phyloP scores from a whole-genome alignment of 495 filamentous ascomycete genomes.

The Bacidia rubella region DNA sequence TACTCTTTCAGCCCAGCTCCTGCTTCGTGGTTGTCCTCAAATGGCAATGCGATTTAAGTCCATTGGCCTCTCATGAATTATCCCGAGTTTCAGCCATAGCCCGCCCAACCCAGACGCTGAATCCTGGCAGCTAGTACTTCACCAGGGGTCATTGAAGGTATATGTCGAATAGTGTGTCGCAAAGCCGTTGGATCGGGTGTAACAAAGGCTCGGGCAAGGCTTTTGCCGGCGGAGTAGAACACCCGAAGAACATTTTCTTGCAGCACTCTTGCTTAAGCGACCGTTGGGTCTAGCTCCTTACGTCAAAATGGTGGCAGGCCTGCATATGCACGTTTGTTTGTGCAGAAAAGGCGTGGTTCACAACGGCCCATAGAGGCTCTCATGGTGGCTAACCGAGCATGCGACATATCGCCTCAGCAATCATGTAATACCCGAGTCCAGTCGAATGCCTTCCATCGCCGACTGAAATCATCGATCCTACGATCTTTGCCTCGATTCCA shows the following conservation, averaged over 20 bases:
- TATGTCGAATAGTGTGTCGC: neutral
- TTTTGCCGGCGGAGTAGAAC: too few relatives aligned
- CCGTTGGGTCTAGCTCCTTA: neutral
- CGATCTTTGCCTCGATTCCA: constrained; percentile 64
- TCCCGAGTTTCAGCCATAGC: neutral
- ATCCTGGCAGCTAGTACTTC: neutral
- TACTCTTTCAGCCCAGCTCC: neutral
- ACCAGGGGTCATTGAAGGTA: too few relatives aligned
- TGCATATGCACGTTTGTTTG: neutral
- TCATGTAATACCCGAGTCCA: constrained; percentile 78
- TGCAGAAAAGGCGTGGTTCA: neutral
- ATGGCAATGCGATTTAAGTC: neutral
- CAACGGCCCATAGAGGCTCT: too few relatives aligned
- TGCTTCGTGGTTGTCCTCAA: neutral
- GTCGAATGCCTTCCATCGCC: constrained; percentile 83
- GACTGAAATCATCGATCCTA: constrained; percentile 66
- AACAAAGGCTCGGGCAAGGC: neutral
- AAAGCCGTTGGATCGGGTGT: neutral
- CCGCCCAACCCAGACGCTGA: neutral
- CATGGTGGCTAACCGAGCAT: neutral
- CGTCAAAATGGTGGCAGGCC: neutral
- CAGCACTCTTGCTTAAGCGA: neutral
- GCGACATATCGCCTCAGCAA: constrained; percentile 18
- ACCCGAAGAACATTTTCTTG: neutral
- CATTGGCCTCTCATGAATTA: neutral